Evolutionary conservation across 495 filamentous ascomycete genomes (phyloP), one percentile per base, ranked within the genome.

Genomic region (Trichoderma orchidacearum): DNA sequence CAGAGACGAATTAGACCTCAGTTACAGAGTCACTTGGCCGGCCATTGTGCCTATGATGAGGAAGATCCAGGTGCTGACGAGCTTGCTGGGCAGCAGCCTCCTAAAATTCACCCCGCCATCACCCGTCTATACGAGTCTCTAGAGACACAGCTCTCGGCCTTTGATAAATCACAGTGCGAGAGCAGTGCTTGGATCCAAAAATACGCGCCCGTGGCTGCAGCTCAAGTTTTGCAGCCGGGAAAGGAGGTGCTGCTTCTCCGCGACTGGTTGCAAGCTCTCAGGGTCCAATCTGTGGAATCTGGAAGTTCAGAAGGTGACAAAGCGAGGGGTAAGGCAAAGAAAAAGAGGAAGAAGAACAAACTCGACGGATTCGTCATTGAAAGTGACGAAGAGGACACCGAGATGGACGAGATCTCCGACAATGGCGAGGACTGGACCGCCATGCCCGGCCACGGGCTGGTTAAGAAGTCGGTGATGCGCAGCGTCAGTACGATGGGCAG

Each of bases 291-390:
- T 5, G 85, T 95, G 3, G 84, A 87, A 32, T 81, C 75, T 0
- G 84, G 84, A 4, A 72, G 72, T n/a, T 56, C 62, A 41, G 75
- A 78, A n/a, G 72, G 66, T 53, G 69, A 72, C 15, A 74, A 68
- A 38, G 79, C 73, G 54, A 66, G 62, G 25, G 58, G 67, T 28
- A 70, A 69, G 18, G 69, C 66, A 31, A 79, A 74, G 51, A 85
- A 81, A 62, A 92, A 88, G 62, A 83, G 81, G 59, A 80, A 82
- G 57, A 85, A 85, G 60, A 85, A 85, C 61, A 72, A 87, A 52
- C 70, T 95, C 5, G 86, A 94, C 60, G 89, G 80, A 0, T 99
- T 99, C 62, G 74, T 99, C 31, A 77, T 97, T 8, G 85, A 82
- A 9, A 91, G 85, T 63, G 90, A 87, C 34, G 90, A 93, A 25